These are phyloP conservation scores for Chlorella ohadii DNA, from an alignment of 139 green algal genomes.

Conservation along the genomic window DNA sequence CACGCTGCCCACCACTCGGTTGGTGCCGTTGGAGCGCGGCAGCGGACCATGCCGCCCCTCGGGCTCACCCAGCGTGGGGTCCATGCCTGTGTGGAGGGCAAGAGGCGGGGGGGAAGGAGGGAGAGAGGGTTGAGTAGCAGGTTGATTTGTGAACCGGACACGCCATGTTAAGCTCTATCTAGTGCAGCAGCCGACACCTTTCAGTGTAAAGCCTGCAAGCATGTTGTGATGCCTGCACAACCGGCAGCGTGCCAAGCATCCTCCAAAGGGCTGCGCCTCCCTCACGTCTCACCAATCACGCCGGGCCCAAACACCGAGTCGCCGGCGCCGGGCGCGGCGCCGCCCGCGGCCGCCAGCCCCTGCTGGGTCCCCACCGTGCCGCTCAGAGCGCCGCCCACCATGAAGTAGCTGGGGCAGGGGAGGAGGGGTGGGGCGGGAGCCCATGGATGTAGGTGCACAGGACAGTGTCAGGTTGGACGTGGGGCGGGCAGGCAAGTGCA, in stretches of 20 bases:
- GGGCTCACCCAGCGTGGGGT: constrained; percentile 54
- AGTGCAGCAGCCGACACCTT: too few species aligned
- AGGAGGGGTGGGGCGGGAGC: not conserved
- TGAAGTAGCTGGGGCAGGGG: constrained; percentile 62
- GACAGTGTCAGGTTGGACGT: too few species aligned
- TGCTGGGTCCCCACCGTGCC: constrained; percentile 30
- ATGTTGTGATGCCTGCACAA: too few species aligned
- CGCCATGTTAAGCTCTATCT: not conserved
- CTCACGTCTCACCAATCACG: constrained; percentile 23
- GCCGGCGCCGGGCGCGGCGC: not conserved
- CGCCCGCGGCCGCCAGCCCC: constrained; percentile 5
- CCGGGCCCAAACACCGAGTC: constrained; percentile 39
- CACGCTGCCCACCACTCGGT: constrained; percentile 30
- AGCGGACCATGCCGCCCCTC: constrained; percentile 14
- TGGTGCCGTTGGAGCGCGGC: not conserved
- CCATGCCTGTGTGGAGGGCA: constrained; percentile 26
- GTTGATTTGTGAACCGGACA: too few species aligned
- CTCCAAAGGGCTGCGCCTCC: too few species aligned
- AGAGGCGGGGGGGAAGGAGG: not conserved
- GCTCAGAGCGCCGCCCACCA: constrained; percentile 65
- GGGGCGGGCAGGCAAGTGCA: not conserved
- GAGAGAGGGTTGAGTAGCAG: too few species aligned
- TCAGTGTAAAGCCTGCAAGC: too few species aligned
- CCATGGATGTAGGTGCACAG: too few species aligned
- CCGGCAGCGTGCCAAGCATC: too few species aligned